Conservation (phyloP, 2,329 filamentous ascomycete genomes). For the Neoscytalidium dimidiatum region DNA sequence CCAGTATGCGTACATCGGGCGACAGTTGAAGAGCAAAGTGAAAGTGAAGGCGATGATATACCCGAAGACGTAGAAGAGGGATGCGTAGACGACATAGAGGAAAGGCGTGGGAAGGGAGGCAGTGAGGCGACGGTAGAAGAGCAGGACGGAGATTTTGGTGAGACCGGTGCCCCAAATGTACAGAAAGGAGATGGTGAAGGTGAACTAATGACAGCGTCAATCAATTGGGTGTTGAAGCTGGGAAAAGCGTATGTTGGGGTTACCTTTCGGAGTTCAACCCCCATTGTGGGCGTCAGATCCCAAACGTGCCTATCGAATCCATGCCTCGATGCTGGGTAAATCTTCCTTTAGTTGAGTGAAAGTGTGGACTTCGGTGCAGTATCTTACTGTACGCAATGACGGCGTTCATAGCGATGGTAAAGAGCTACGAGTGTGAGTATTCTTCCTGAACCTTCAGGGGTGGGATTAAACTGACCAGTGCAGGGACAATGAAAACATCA, state of each 20-base stretch:
- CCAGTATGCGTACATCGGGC: conserved; percentile 44
- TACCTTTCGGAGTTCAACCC: neutral
- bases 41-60: conserved; percentile 42
- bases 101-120: conserved; percentile 38
- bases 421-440: neutral
- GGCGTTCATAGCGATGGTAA: neutral
- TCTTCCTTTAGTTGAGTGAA: neutral
- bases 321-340: neutral
- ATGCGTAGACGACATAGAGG: conserved; percentile 38
- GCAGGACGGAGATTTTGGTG: conserved; percentile 36
- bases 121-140: conserved; percentile 47
- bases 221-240: neutral
- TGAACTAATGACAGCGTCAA: neutral
- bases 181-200: conserved; percentile 29
- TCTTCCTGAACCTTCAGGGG: neutral
- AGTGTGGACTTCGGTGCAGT: neutral
- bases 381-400: neutral
- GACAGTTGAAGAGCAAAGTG: conserved; percentile 39
- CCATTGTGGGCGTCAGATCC: neutral
- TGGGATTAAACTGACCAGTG: neutral
- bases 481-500: neutral
- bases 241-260: neutral
- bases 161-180: conserved; percentile 32
- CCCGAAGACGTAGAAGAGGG: conserved; percentile 40
- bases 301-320: conserved; percentile 12